phyloP scores from a whole-genome alignment of 352 stramenopile species.

The Phytopythium chamaehyphon region DNA sequence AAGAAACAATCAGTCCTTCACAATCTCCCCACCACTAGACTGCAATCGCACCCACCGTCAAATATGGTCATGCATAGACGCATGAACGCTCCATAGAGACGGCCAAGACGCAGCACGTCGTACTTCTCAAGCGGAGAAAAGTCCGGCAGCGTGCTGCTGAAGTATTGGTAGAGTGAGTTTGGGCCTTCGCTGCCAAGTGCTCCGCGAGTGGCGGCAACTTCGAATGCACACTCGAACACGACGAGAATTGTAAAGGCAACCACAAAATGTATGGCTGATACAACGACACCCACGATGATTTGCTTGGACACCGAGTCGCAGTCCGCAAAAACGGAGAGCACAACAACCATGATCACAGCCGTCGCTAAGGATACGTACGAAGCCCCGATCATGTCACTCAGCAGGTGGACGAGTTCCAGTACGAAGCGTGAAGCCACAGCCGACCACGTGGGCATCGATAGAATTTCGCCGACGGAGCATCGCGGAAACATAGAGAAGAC shows the following conservation, averaged over 20 bases:
- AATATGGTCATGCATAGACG: conserved; percentile 81
- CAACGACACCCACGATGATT: conserved; percentile 35
- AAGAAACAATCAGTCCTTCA: conserved; percentile 7
- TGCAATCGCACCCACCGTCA: conserved; percentile 42
- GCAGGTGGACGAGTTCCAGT: conserved; percentile 45
- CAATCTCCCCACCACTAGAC: not conserved
- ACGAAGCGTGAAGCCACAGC: conserved; percentile 40
- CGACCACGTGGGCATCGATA: conserved; percentile 44
- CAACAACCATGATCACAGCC: conserved; percentile 51
- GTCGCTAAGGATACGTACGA: conserved; percentile 75
- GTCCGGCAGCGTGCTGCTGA: conserved; percentile 69
- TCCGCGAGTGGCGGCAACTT: conserved; percentile 61
- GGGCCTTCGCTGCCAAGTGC: conserved; percentile 58
- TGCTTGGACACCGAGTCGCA: conserved; percentile 64
- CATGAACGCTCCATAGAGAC: conserved; percentile 66
- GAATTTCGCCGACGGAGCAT: conserved; percentile 77
- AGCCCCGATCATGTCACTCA: conserved; percentile 65
- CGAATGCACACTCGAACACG: conserved; percentile 76
- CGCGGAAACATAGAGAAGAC: conserved; percentile 92
- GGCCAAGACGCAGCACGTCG: conserved; percentile 58
- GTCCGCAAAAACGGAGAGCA: conserved; percentile 67
- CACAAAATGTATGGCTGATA: conserved; percentile 57
- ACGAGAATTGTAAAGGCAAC: conserved; percentile 71
- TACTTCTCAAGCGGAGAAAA: conserved; percentile 60
- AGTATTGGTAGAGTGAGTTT: conserved; percentile 75